Percentiles rank a stretch among this genome's conserved stretches.
phyloP scores from a whole-genome alignment of 352 stramenopile genomes.

The Pythium inflatum region DNA sequence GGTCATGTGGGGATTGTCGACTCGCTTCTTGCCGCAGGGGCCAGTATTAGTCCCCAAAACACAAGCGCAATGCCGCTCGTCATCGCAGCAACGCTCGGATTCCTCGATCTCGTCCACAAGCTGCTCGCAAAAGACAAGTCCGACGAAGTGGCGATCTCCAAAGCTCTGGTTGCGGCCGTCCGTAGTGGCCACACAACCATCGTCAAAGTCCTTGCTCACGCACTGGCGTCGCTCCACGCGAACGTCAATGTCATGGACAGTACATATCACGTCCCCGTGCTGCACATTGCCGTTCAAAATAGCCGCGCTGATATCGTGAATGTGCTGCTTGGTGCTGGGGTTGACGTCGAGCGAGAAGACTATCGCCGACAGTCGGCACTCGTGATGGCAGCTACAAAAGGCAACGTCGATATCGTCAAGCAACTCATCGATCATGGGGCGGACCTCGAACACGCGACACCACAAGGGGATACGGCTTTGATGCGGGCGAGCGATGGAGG shows the following conservation, averaged over 20 bases:
- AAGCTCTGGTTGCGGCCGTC: too few species aligned
- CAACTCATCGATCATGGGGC: background rate
- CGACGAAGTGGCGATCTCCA: too few species aligned
- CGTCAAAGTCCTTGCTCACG: too few species aligned
- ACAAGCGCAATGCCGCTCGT: background rate
- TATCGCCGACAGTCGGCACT: background rate
- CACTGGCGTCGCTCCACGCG: too few species aligned
- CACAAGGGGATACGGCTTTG: background rate
- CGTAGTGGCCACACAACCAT: too few species aligned
- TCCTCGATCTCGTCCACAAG: too few species aligned
- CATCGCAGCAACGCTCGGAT: background rate
- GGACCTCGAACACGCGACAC: background rate
- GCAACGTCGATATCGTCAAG: background rate
- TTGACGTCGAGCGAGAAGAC: background rate
- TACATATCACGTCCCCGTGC: too few species aligned
- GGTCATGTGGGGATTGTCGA: background rate
- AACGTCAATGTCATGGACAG: too few species aligned
- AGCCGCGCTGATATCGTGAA: too few species aligned
- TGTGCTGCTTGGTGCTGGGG: background rate
- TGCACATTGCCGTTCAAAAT: background rate
- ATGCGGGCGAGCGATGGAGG: background rate
- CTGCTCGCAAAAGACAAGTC: too few species aligned
- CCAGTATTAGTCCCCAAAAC: background rate
- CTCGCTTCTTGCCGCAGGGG: background rate
- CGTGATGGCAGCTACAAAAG: background rate